These are phyloP conservation scores for Tricholoma hemisulphureum DNA, from an alignment of 768 basidiomycete genomes.

Conservation along the genomic window DNA sequence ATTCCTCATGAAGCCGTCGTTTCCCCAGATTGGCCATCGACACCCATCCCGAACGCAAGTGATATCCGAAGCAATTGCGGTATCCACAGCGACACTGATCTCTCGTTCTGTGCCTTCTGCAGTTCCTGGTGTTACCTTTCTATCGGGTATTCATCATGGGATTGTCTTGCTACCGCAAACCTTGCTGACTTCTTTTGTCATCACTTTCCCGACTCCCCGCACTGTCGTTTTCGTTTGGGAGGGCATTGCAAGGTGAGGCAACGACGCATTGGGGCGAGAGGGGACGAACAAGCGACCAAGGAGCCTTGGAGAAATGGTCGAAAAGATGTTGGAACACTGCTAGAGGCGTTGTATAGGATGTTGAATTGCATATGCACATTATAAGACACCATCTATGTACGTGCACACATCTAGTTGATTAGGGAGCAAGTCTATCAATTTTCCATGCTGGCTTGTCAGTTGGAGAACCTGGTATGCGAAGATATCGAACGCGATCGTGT, in stretches of 20 bases:
- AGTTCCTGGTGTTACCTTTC: slow-evolving; percentile 49
- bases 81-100: slow-evolving; percentile 45
- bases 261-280: slow-evolving; percentile 45
- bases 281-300: slow-evolving; percentile 41
- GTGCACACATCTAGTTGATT: not conserved
- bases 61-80: slow-evolving; percentile 41
- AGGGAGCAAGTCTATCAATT: slow-evolving; percentile 79
- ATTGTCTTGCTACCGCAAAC: slow-evolving; percentile 40
- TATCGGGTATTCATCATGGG: slow-evolving; percentile 43
- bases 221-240: slow-evolving; percentile 50
- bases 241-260: slow-evolving; percentile 50
- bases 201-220: slow-evolving; percentile 41
- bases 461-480: slow-evolving; percentile 47
- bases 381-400: too few species aligned
- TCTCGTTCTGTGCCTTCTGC: slow-evolving; percentile 44
- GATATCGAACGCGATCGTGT: slow-evolving; percentile 85
- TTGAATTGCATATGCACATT: too few species aligned
- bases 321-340: slow-evolving; percentile 44
- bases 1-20: slow-evolving; percentile 51
- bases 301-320: slow-evolving; percentile 41
- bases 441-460: slow-evolving; percentile 64
- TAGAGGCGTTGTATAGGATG: slow-evolving; percentile 22
- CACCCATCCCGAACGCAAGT: slow-evolving; percentile 36
- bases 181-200: slow-evolving; percentile 34
- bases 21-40: slow-evolving; percentile 48